Conservation (phyloP, 371 early-diverging fungal species). For the Fennellomyces sp. region DNA sequence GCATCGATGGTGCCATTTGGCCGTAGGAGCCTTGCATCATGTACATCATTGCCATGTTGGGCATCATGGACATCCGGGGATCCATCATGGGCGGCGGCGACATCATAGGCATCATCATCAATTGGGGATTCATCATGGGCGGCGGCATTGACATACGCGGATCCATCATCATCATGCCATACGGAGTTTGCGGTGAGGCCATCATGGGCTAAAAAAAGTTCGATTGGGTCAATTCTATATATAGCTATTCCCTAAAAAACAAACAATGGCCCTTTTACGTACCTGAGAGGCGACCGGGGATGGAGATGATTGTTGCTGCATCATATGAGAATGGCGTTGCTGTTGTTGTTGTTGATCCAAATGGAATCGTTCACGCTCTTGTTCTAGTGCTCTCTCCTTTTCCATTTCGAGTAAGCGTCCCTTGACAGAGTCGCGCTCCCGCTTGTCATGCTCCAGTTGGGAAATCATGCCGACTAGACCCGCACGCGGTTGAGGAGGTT, state of each 20-base stretch:
- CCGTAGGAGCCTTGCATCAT: constrained; percentile 19
- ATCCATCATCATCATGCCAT: constrained; percentile 37
- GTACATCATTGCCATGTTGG: constrained; percentile 16
- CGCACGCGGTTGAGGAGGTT: constrained; percentile 40
- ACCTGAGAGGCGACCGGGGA: background rate
- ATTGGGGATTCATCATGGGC: constrained; percentile 43
- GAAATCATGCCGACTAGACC: constrained; percentile 54
- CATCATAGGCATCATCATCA: constrained; percentile 32
- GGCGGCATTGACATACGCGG: constrained; percentile 24
- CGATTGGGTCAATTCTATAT: no score
- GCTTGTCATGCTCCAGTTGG: constrained; percentile 44
- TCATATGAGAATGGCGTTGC: constrained; percentile 13
- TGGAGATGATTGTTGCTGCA: constrained; percentile 12
- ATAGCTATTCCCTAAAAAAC: background rate
- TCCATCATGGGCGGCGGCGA: constrained; percentile 42
- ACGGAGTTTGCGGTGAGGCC: constrained; percentile 10
- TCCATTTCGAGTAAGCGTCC: constrained; percentile 26
- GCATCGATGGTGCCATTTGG: constrained; percentile 6
- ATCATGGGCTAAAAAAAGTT: constrained; percentile 22
- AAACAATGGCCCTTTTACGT: background rate
- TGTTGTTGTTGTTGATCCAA: constrained; percentile 32
- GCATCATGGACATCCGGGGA: constrained; percentile 30
- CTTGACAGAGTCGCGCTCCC: constrained; percentile 31
- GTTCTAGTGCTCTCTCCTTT: constrained; percentile 39
- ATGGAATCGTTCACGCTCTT: constrained; percentile 29